phyloP scores from a whole-genome alignment of 306 rosid species.

The Coriaria nepalensis region DNA sequence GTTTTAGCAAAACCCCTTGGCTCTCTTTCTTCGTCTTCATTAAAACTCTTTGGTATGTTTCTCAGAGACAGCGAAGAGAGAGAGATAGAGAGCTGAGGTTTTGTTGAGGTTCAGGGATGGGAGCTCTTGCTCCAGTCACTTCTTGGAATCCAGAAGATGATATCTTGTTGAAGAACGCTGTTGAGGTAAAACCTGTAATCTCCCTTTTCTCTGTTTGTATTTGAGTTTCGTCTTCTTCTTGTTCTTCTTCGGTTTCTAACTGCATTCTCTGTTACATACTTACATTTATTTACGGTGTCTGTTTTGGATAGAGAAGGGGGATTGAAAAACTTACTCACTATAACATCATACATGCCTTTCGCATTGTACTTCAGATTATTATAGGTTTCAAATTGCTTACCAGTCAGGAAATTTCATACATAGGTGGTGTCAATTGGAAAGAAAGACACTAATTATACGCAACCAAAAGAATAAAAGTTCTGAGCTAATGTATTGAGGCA shows the following conservation, averaged over 20 bases:
- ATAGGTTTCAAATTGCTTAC: too few species aligned
- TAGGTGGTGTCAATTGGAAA: too few species aligned
- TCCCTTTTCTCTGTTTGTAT: background rate
- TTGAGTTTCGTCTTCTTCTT: background rate
- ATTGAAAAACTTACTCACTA: too few species aligned
- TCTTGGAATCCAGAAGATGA: slow-evolving; percentile 76
- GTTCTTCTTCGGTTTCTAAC: background rate
- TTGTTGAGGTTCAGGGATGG: slow-evolving; percentile 28
- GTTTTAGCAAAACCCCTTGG: slow-evolving; percentile 10
- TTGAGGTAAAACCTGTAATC: slow-evolving; percentile 42
- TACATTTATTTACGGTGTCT: too few species aligned
- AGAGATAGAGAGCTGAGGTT: background rate
- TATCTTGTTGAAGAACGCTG: slow-evolving; percentile 67
- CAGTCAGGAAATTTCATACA: too few species aligned
- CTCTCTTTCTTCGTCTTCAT: background rate
- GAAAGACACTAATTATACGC: too few species aligned
- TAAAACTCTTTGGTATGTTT: background rate
- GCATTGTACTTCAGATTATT: too few species aligned
- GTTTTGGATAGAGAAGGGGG: too few species aligned
- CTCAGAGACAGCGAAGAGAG: background rate
- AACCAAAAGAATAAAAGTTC: too few species aligned
- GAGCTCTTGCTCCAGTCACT: slow-evolving; percentile 47
- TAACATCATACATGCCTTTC: too few species aligned
- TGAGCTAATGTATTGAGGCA: too few species aligned
- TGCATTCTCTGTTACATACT: too few species aligned